Conservation (phyloP, 1,284 basidiomycete species). For the Ceratobasidium sp. region DNA sequence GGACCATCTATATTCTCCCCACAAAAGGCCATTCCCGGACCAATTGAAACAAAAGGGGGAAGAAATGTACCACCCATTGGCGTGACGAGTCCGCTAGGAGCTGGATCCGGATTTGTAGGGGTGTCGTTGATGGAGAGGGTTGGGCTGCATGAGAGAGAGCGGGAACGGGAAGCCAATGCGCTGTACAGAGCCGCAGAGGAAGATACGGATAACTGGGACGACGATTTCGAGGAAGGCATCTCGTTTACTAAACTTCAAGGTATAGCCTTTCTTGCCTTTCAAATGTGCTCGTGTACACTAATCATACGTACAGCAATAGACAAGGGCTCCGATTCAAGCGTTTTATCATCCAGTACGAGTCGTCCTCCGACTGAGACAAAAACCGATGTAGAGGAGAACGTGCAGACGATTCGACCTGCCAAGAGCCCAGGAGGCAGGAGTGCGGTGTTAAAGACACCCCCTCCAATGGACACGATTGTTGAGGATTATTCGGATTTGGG, state of each 20-base stretch:
- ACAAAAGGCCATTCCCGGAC: not conserved
- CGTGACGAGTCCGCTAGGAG: slow-evolving; percentile 34
- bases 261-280: slow-evolving; percentile 49
- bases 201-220: slow-evolving; percentile 95
- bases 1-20: slow-evolving; percentile 34
- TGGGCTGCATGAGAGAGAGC: slow-evolving; percentile 47
- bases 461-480: slow-evolving; percentile 70
- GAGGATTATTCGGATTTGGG: slow-evolving; percentile 93
- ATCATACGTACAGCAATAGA: slow-evolving; percentile 59
- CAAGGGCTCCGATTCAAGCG: slow-evolving; percentile 41
- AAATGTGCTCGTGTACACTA: not conserved
- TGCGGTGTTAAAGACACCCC: slow-evolving; percentile 69
- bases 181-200: slow-evolving; percentile 67
- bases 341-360: slow-evolving; percentile 53
- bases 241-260: slow-evolving; percentile 86
- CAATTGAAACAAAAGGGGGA: slow-evolving; percentile 28
- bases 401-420: slow-evolving; percentile 75
- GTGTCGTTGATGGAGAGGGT: slow-evolving; percentile 36
- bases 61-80: slow-evolving; percentile 12
- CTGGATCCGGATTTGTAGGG: slow-evolving; percentile 2
- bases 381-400: slow-evolving; percentile 73
- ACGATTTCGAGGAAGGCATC: slow-evolving; percentile 95
- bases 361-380: slow-evolving; percentile 55
- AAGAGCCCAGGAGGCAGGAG: slow-evolving; percentile 65
- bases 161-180: slow-evolving; percentile 48